Conservation (phyloP, 2,329 filamentous ascomycete genomes). For the Sporothrix sp. region DNA sequence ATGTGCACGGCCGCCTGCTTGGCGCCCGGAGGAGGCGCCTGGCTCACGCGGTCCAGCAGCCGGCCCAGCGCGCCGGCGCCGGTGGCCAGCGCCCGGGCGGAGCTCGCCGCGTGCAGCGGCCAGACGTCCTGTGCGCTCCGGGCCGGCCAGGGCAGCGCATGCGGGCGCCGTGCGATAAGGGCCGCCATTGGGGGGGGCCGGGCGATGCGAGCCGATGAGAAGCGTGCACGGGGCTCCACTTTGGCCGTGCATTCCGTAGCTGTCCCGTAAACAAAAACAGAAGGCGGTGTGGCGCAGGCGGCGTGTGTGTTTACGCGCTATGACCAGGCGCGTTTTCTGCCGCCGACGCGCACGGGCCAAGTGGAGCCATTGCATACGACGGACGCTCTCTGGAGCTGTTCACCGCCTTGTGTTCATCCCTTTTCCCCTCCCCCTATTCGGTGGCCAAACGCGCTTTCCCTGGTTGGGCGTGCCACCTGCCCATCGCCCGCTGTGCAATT, state of each 20-base stretch:
- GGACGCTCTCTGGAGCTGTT: neutral
- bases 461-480: neutral
- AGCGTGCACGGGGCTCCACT: neutral
- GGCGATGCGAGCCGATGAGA: neutral
- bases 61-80: neutral
- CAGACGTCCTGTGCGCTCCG: neutral
- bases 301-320: conserved; percentile 13
- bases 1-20: conserved; percentile 42
- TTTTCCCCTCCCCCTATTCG: conserved; percentile 1
- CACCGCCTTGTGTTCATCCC: conserved; percentile 4
- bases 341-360: conserved; percentile 15
- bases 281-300: conserved; percentile 2
- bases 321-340: conserved; percentile 13
- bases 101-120: too few species aligned
- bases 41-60: conserved; percentile 8
- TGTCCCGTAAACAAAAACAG: neutral
- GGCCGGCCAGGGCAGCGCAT: neutral
- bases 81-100: conserved; percentile 1
- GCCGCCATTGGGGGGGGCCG: conserved; percentile 3
- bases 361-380: conserved; percentile 3
- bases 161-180: conserved; percentile 4
- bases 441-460: conserved; percentile 7
- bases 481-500: neutral
- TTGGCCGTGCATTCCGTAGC: neutral
- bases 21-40: neutral